Evolutionary conservation across 129 eudicot genomes (phyloP).

Genomic region (Tagetes patula): DNA sequence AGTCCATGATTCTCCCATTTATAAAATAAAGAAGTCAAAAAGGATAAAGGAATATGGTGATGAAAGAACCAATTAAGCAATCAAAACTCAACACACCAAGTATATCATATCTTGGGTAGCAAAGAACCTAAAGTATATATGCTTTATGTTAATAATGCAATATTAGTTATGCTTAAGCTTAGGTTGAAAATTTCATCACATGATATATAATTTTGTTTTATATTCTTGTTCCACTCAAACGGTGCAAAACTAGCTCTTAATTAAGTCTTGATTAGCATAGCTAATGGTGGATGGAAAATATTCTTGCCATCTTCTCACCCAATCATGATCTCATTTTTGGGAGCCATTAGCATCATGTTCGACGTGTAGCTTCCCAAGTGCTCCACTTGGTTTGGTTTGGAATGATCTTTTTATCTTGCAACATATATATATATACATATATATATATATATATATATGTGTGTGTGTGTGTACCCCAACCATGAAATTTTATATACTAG

Average conservation of each 20-base stretch:
- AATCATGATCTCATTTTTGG: constrained; percentile 26
- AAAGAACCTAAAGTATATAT: constrained; percentile 21
- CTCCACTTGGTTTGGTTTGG: constrained; percentile 20
- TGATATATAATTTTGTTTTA: too few species aligned
- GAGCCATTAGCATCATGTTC: neutral
- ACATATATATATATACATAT: too few species aligned
- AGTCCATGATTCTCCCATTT: neutral
- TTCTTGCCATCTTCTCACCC: constrained; percentile 20
- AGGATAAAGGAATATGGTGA: constrained; percentile 11
- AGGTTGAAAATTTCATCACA: neutral
- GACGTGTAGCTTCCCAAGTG: neutral
- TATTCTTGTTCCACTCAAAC: too few species aligned
- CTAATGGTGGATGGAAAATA: constrained; percentile 5
- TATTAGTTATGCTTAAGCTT: neutral
- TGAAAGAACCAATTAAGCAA: constrained; percentile 22
- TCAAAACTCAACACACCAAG: constrained; percentile 20
- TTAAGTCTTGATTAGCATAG: neutral
- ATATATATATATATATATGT: too few species aligned
- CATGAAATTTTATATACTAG: constrained; percentile 8
- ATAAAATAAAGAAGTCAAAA: neutral
- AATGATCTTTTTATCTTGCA: constrained; percentile 13
- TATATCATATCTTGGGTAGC: constrained; percentile 4
- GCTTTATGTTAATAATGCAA: constrained; percentile 5
- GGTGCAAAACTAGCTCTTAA: too few species aligned
- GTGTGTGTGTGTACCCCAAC: neutral